A percentile compares a stretch with the other conserved stretches of the same genome.
Evolutionary conservation across 2,329 filamentous ascomycete genomes (phyloP).

Genomic region (Thelonectria discophora): DNA sequence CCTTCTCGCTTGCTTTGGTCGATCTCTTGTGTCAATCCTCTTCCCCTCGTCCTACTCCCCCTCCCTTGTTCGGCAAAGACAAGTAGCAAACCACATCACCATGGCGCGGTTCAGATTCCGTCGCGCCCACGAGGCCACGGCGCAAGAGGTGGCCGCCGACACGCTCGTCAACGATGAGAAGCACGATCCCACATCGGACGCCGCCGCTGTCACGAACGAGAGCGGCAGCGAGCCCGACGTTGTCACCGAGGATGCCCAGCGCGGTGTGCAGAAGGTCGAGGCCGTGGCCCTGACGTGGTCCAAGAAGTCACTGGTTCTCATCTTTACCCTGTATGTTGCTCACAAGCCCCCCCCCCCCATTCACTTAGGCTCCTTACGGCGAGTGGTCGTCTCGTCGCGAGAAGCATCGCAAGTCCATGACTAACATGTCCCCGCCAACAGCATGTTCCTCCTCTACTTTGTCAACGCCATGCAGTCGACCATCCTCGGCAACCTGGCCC

Average conservation of each 20-base stretch:
- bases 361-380: too few relatives aligned
- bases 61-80: too few relatives aligned
- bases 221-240: conserved; percentile 29
- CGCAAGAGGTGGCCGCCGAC: not conserved
- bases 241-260: conserved; percentile 42
- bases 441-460: conserved; percentile 60
- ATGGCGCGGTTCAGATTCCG: not conserved
- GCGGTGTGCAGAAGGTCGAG: conserved; percentile 52
- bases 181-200: conserved; percentile 20
- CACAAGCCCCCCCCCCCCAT: too few relatives aligned
- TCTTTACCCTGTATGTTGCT: conserved; percentile 46
- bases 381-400: too few relatives aligned
- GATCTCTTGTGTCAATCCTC: not conserved
- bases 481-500: conserved; percentile 52
- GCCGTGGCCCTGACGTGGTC: conserved; percentile 53
- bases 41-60: not conserved
- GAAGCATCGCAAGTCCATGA: not conserved
- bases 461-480: conserved; percentile 59
- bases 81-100: not conserved
- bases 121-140: not conserved
- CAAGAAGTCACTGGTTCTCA: conserved; percentile 46
- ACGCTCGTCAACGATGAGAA: conserved; percentile 30
- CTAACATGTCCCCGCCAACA: conserved; percentile 22
- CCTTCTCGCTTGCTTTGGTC: not conserved
- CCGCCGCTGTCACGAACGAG: conserved; percentile 10